Conservation (phyloP, 2,329 filamentous ascomycete species). For the Sporothrix humicola region DNA sequence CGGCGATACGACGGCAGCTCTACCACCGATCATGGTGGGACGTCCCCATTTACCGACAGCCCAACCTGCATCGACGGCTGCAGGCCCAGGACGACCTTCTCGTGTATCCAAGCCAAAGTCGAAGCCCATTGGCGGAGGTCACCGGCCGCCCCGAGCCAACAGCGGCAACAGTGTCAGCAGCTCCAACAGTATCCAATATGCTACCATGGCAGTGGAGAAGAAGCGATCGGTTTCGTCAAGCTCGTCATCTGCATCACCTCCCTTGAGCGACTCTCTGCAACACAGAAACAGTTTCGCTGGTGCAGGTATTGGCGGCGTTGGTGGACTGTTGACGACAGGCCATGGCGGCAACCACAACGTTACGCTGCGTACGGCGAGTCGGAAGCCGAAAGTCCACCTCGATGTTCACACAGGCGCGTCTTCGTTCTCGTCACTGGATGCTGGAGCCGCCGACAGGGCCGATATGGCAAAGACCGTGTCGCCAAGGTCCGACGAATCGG, state of each 20-base stretch:
- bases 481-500: background rate
- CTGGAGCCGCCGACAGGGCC: background rate
- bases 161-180: background rate
- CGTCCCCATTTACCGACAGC: background rate
- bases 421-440: background rate
- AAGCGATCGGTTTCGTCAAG: conserved; percentile 30
- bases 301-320: background rate
- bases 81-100: background rate
- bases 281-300: background rate
- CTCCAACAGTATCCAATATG: conserved; percentile 1
- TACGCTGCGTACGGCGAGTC: conserved; percentile 37
- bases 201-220: background rate
- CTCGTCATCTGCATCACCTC: conserved; percentile 22
- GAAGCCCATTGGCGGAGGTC: background rate
- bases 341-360: conserved; percentile 37
- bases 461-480: background rate
- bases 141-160: background rate
- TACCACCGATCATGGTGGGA: background rate
- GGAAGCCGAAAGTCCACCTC: conserved; percentile 34
- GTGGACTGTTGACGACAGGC: conserved; percentile 30
- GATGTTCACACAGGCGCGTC: background rate
- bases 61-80: background rate
- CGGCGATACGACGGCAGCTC: background rate
- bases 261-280: background rate
- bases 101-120: conserved; percentile 7